phyloP scores from a whole-genome alignment of 2,329 filamentous ascomycete genomes.

The Ascochyta lentis region DNA sequence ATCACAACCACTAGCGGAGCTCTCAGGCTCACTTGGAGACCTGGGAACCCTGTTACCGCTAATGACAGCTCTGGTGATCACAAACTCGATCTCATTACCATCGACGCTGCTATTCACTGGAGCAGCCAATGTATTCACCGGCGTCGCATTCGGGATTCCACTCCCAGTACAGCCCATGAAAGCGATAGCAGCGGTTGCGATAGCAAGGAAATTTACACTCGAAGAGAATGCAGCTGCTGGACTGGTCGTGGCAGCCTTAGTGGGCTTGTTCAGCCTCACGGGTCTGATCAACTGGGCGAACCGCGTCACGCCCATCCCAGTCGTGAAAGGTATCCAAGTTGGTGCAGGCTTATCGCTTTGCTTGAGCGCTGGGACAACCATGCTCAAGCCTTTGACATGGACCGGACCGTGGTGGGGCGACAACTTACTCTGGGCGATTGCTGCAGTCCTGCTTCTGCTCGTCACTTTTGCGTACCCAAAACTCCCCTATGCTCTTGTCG shows the following conservation, averaged over 20 bases:
- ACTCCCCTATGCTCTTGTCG: conserved; percentile 78
- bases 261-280: conserved; percentile 79
- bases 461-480: conserved; percentile 68
- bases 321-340: conserved; percentile 94
- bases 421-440: conserved; percentile 79
- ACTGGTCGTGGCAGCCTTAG: conserved; percentile 74
- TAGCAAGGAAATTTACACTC: conserved; percentile 70
- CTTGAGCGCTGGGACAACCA: conserved; percentile 72
- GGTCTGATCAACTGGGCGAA: conserved; percentile 79
- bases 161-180: conserved; percentile 89
- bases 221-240: conserved; percentile 82
- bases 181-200: conserved; percentile 91
- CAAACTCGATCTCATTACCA: conserved; percentile 79
- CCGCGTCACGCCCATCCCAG: conserved; percentile 77
- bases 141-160: conserved; percentile 83
- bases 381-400: conserved; percentile 76
- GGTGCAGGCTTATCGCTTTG: conserved; percentile 86
- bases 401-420: conserved; percentile 70
- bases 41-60: conserved; percentile 88
- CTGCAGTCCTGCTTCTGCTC: conserved; percentile 74
- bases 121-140: conserved; percentile 83
- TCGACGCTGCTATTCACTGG: conserved; percentile 89
- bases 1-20: conserved; percentile 69
- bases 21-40: conserved; percentile 88
- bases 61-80: conserved; percentile 82